Percentiles rank a stretch among this genome's conserved stretches.
These are phyloP conservation scores for Barnettozyma californica DNA, from an alignment of 805 yeast genomes.

Conservation along the genomic window DNA sequence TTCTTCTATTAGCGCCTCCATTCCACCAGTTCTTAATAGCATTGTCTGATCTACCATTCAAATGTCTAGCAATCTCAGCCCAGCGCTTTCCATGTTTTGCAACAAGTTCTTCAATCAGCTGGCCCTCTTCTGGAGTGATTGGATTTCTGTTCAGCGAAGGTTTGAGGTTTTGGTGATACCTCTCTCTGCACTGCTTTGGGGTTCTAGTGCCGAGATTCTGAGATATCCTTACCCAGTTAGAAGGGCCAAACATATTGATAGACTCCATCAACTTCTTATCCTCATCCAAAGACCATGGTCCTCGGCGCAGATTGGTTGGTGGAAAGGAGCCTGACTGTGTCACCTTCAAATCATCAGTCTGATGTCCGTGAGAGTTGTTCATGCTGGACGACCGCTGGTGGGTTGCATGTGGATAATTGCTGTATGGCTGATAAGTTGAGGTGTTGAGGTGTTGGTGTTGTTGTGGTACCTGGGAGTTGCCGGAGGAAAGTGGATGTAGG, in stretches of 20 bases:
- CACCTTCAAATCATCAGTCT: background rate
- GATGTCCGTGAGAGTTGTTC: background rate
- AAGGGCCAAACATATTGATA: slow-evolving; percentile 67
- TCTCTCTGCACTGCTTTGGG: slow-evolving; percentile 87
- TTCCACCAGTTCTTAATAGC: slow-evolving; percentile 97
- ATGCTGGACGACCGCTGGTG: background rate
- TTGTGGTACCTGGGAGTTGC: background rate
- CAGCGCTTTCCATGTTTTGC: slow-evolving; percentile 78
- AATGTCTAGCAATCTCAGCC: slow-evolving; percentile 90
- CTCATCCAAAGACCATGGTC: slow-evolving; percentile 89
- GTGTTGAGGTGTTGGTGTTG: background rate
- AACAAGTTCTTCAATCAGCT: slow-evolving; percentile 72
- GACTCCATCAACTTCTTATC: slow-evolving; percentile 68
- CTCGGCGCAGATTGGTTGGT: slow-evolving; percentile 42
- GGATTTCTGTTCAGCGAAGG: slow-evolving; percentile 80
- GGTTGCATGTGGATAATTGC: background rate
- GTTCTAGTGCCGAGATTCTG: slow-evolving; percentile 69
- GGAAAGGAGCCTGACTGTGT: background rate
- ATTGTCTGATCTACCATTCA: slow-evolving; percentile 84
- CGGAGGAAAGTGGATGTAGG: slow-evolving; percentile 1
- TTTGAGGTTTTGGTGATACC: slow-evolving; percentile 87
- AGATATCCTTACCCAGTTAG: slow-evolving; percentile 86
- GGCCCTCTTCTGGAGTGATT: slow-evolving; percentile 80
- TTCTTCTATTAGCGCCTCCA: slow-evolving; percentile 83
- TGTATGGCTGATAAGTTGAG: background rate